phyloP scores from a whole-genome alignment of 345 rosid species.

The Psidium friedrichsthalianum region DNA sequence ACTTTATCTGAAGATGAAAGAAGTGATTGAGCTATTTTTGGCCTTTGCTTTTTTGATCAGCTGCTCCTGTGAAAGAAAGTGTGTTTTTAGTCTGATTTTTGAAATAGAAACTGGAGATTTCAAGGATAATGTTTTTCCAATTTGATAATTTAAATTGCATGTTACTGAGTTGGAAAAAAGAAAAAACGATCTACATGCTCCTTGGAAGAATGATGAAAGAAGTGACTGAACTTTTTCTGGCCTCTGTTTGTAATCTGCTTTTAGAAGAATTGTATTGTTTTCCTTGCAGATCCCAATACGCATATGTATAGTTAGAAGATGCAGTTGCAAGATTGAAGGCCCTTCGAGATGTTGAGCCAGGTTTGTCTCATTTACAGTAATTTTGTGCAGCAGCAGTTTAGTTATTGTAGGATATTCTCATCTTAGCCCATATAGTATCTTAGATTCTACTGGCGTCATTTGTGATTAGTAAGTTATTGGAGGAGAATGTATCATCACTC shows the following conservation, averaged over 20 bases:
- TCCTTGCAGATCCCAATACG: slow-evolving; percentile 58
- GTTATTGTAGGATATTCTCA: background rate
- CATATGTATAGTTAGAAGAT: slow-evolving; percentile 69
- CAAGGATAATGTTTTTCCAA: background rate
- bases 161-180: no score
- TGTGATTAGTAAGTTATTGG: background rate
- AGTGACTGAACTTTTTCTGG: background rate
- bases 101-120: background rate
- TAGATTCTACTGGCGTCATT: background rate
- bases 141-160: no score
- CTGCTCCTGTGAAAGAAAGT: background rate
- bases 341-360: slow-evolving; percentile 51
- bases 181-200: no score
- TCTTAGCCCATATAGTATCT: background rate
- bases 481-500: background rate
- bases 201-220: background rate
- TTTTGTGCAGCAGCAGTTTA: background rate
- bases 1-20: background rate
- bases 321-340: slow-evolving; percentile 65
- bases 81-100: background rate
- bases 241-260: background rate
- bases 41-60: background rate
- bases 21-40: background rate
- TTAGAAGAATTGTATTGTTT: background rate
- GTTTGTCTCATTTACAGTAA: slow-evolving; percentile 11